Base-by-base conservation (phyloP, 2,329 filamentous ascomycete genomes). In the Fusarium sp. region DNA sequence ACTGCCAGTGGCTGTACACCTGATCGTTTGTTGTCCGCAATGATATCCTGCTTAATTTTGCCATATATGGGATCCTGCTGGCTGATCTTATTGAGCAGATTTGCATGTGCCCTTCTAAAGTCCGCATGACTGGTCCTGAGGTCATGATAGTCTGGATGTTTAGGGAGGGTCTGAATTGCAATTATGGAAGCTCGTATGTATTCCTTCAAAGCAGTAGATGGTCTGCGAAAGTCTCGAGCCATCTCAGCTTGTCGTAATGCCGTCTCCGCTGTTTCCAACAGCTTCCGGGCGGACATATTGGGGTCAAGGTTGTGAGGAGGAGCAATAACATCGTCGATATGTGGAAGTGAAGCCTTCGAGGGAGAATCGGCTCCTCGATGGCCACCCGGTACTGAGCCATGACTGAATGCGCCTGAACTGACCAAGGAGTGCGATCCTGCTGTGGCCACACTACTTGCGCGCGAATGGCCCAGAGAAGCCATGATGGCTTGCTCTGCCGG, bases 171-270 rank as follows among this genome's bases (percentile, higher is more conserved):
- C 59, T 95, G 90, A 53, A 94, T 86, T 16, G 92, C 87, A 58
- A 98, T 91, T 60, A 94, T 90, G 63, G 88, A 94, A 13, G 94
- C 93, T 68, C 91, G 88, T 61, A 98, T 86, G 76, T 95, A 98
- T 66, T 97, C 92, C 69, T 92, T 88, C 58, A 97, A 91, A 5
- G 94, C 94, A 40, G 89, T 80, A 76, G 96, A 93, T 7, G 90
- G 88, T 37, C 89, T 85, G 27, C 87, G 83, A 80, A 92, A 91
- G 65, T 87, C 87, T 62, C 89, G 84, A 59, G 85, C 83, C 55
- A 86, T 87, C 68, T 89, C 86, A 40, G 92, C 90, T 72, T 88
- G 85, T 64, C 84, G 84, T 63, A 90, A 82, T 48, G 84, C 83
- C 23, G 77, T 75, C 73, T 90, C 85, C 55, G 85, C 87, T 43